Evolutionary conservation across 2,329 filamentous ascomycete genomes (phyloP), one percentile per base, ranked within the genome.

Genomic region (Atkinsonella texensis): DNA sequence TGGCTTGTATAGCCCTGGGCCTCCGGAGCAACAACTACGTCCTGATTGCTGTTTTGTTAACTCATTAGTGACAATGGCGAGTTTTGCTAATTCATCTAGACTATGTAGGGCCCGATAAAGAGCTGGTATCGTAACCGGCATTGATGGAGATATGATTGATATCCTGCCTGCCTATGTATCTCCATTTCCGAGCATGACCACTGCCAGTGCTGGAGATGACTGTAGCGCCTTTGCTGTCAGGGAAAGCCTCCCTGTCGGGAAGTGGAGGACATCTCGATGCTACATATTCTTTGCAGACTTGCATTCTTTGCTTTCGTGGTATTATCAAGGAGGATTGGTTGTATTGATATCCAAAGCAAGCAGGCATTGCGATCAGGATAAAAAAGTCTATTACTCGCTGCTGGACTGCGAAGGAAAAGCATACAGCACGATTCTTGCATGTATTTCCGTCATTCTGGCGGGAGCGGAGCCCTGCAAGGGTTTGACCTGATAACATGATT

Each of bases 1-100:
- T 0, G 76, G 77, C 53, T 70, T 69, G 56, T 78, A 77, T 13
- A 53, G 17, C 4, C 45, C 48, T 8, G 40, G n/a, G 52, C 52
- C 45, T 51, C 52, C 8, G 52, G 52, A 8, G 48, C 28, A n/a
- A 46, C 13, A 28, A 51, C 48, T 6, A 48, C 31, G 18, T 46
- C 28, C 31, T 50, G 35, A 18, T 23, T 23, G 28, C 20, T 43
- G 13, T 20, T 46, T 28, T 28, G 28, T 28, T 28, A 28, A 8
- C 28, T 52, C 52, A 11, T 55, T 23, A 23, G 4, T 23, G 20
- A 23, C 20, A 2, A 23, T 23, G 41, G 23, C 45, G 20, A 15
- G 6, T 45, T 45, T 20, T 10, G 40, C 39, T 31, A 46, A 12
- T 17, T 53, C 52, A 11, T 53, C 40, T 46, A 48, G 10, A 51